Evolutionary conservation across 2,329 filamentous ascomycete species (phyloP).

Genomic region (Apiospora kogelbergensis): DNA sequence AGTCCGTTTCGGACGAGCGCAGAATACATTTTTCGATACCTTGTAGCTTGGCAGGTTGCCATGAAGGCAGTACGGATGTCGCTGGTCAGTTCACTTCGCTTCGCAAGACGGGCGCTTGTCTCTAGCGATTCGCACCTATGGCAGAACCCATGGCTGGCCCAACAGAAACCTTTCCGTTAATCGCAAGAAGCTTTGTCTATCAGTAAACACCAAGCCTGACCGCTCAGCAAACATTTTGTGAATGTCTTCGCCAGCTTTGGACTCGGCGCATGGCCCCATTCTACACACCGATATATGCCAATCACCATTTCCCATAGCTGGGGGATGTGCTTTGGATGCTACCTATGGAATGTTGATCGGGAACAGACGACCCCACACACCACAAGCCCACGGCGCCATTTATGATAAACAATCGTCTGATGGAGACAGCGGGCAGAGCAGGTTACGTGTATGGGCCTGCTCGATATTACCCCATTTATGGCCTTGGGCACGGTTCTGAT

Average conservation of each 20-base stretch:
- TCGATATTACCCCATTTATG: neutral
- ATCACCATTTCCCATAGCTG: conserved; percentile 19
- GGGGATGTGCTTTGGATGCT: conserved; percentile 10
- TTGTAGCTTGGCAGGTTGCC: neutral
- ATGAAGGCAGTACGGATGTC: neutral
- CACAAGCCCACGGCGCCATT: neutral
- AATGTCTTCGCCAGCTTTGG: conserved; percentile 14
- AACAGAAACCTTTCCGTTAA: neutral
- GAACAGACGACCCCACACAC: neutral
- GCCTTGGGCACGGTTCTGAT: neutral
- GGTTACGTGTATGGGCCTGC: neutral
- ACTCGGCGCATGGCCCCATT: conserved; percentile 13
- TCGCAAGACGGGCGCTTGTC: neutral
- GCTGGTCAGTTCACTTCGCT: neutral
- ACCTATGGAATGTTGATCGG: neutral
- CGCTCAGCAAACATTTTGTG: neutral
- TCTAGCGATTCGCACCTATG: neutral
- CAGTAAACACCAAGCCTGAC: neutral
- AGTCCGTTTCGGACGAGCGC: neutral
- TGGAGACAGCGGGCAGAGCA: neutral
- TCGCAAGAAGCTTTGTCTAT: neutral
- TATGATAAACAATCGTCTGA: neutral
- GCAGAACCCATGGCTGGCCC: neutral
- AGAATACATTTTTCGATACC: neutral
- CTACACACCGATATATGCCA: conserved; percentile 15